Evolutionary conservation across 139 green algal species (phyloP).

Genomic region (Auxenochlorella protothecoides): DNA sequence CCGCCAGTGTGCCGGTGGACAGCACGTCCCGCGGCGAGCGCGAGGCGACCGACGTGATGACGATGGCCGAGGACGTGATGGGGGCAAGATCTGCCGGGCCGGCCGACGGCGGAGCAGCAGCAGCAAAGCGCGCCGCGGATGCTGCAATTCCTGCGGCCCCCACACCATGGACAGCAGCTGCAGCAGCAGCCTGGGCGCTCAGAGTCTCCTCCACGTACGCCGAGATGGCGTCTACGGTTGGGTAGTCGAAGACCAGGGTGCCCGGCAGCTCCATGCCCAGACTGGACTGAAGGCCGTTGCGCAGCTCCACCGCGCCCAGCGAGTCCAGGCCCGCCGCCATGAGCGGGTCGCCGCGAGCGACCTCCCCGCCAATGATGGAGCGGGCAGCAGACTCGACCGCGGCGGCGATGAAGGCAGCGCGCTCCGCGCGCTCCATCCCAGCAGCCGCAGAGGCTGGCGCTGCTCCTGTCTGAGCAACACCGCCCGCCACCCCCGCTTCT

Average conservation of each 20-base stretch:
- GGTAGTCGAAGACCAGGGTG: constrained; percentile 66
- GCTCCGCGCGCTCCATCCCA: not conserved
- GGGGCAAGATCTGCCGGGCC: too few relatives aligned
- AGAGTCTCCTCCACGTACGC: constrained; percentile 14
- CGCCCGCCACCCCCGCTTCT: not conserved
- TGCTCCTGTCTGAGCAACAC: not conserved
- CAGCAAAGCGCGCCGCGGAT: too few relatives aligned
- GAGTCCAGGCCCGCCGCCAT: constrained; percentile 54
- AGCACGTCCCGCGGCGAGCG: too few relatives aligned
- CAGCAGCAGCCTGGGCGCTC: not conserved
- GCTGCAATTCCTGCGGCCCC: too few relatives aligned
- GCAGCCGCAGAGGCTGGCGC: not conserved
- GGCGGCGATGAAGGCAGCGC: constrained; percentile 4
- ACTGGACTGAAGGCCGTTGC: constrained; percentile 51
- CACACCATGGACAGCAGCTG: not conserved
- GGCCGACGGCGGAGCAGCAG: too few relatives aligned
- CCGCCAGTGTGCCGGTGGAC: not conserved
- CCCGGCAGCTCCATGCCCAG: constrained; percentile 45
- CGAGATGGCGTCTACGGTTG: constrained; percentile 31
- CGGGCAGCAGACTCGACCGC: constrained; percentile 10
- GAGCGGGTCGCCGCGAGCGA: constrained; percentile 42
- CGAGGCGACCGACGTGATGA: too few relatives aligned
- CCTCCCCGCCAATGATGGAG: constrained; percentile 5
- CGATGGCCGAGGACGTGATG: too few relatives aligned
- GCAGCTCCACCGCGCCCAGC: constrained; percentile 71